phyloP scores from a whole-genome alignment of 2,329 filamentous ascomycete genomes.

The Gaeumannomyces sp. region DNA sequence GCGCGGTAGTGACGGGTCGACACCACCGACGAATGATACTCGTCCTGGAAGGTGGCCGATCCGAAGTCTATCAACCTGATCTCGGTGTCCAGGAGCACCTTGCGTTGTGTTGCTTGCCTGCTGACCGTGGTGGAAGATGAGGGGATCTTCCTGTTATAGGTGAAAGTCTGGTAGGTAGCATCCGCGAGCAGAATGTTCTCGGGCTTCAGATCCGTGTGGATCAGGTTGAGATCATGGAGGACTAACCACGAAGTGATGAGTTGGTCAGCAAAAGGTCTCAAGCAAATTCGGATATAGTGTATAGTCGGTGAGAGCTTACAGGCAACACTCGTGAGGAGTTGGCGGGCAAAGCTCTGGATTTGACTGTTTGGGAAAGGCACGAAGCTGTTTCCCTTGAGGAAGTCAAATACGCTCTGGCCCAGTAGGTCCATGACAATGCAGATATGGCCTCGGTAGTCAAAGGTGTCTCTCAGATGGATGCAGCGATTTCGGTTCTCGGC shows the following conservation, averaged over 20 bases:
- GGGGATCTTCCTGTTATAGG: constrained; percentile 63
- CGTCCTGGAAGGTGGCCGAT: constrained; percentile 66
- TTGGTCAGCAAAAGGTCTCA: neutral
- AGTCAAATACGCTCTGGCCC: constrained; percentile 96
- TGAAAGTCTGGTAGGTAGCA: constrained; percentile 62
- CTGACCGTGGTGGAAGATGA: constrained; percentile 56
- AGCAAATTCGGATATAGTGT: constrained; percentile 7
- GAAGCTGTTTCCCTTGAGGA: constrained; percentile 90
- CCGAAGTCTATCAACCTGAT: constrained; percentile 67
- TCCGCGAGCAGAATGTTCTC: constrained; percentile 65
- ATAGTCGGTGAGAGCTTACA: constrained; percentile 54
- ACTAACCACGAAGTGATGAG: constrained; percentile 36
- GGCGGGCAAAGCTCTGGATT: constrained; percentile 93
- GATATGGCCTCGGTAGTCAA: constrained; percentile 95
- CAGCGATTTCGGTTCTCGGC: constrained; percentile 88
- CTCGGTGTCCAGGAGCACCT: constrained; percentile 61
- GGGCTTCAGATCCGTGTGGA: constrained; percentile 77
- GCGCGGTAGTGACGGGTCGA: constrained; percentile 65
- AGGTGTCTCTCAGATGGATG: constrained; percentile 93
- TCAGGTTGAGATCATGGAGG: constrained; percentile 92
- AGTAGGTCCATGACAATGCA: constrained; percentile 75
- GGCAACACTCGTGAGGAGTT: constrained; percentile 95
- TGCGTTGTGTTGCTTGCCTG: constrained; percentile 56
- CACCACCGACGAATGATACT: constrained; percentile 67
- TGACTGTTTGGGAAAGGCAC: constrained; percentile 97